phyloP scores from a whole-genome alignment of 176 grass and related monocot genomes.

The Calamus simplicifolius region DNA sequence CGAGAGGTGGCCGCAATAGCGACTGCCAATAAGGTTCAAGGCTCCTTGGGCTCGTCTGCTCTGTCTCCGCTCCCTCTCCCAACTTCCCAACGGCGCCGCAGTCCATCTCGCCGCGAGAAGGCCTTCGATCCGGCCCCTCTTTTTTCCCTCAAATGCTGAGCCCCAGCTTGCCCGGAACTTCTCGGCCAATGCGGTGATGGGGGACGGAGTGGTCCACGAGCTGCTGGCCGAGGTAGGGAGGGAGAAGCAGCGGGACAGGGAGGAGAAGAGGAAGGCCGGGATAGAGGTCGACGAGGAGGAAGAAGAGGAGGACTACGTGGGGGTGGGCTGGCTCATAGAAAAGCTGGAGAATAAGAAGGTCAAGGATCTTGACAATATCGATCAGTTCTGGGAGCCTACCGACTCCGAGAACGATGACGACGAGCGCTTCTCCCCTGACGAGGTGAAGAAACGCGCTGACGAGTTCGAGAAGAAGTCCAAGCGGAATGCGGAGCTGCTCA shows the following conservation, averaged over 20 bases:
- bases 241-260: slow-evolving; percentile 38
- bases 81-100: neutral
- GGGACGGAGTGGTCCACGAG: slow-evolving; percentile 30
- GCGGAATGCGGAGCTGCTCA: slow-evolving; percentile 55
- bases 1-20: no score
- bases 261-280: slow-evolving; percentile 11
- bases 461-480: slow-evolving; percentile 84
- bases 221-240: slow-evolving; percentile 54
- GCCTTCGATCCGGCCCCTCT: neutral
- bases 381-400: slow-evolving; percentile 59
- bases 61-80: slow-evolving; percentile 15
- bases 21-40: neutral
- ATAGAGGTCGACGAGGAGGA: slow-evolving; percentile 9
- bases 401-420: slow-evolving; percentile 87
- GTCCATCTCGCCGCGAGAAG: neutral
- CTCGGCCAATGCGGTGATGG: slow-evolving; percentile 17
- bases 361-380: slow-evolving; percentile 20
- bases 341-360: slow-evolving; percentile 45
- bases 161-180: neutral
- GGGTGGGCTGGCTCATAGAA: slow-evolving; percentile 60
- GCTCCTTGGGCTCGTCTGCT: slow-evolving; percentile 54
- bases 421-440: slow-evolving; percentile 53
- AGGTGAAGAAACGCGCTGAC: slow-evolving; percentile 41
- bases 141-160: neutral
- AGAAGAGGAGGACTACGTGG: slow-evolving; percentile 64